phyloP scores from a whole-genome alignment of 371 early-diverging fungal genomes.

The Mucor saturninus region DNA sequence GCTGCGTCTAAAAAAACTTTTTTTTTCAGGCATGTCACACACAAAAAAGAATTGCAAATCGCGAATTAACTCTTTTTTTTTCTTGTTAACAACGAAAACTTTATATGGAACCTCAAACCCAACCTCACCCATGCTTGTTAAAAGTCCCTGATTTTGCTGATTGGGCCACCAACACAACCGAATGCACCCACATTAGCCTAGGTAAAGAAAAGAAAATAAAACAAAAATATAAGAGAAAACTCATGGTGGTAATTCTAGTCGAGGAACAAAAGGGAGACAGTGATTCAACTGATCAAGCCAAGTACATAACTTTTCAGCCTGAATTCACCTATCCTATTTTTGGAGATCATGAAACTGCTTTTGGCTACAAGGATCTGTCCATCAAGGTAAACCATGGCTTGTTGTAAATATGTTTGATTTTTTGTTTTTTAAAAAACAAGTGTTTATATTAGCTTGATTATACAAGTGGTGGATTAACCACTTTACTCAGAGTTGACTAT shows the following conservation, averaged over 20 bases:
- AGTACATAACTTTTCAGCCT: slow-evolving; percentile 48
- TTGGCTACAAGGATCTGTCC: slow-evolving; percentile 83
- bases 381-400: slow-evolving; percentile 57
- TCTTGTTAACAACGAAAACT: not conserved
- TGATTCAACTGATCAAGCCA: slow-evolving; percentile 8
- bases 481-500: slow-evolving; percentile 70
- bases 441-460: slow-evolving; percentile 63
- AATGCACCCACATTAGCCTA: slow-evolving; percentile 15
- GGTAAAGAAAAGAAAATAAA: slow-evolving; percentile 13
- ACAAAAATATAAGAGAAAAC: not conserved
- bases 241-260: slow-evolving; percentile 5
- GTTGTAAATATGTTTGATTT: slow-evolving; percentile 1
- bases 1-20: too few relatives aligned
- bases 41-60: too few relatives aligned
- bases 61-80: not conserved
- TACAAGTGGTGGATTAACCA: slow-evolving; percentile 77
- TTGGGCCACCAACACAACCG: slow-evolving; percentile 31
- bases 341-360: slow-evolving; percentile 87
- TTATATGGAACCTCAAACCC: slow-evolving; percentile 25
- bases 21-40: too few relatives aligned
- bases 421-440: not conserved
- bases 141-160: slow-evolving; percentile 31
- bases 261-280: slow-evolving; percentile 17
- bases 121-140: slow-evolving; percentile 25
- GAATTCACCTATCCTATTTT: slow-evolving; percentile 88